These are phyloP conservation scores for Solanum tarijense DNA, from an alignment of 257 asterid species.

Conservation along the genomic window DNA sequence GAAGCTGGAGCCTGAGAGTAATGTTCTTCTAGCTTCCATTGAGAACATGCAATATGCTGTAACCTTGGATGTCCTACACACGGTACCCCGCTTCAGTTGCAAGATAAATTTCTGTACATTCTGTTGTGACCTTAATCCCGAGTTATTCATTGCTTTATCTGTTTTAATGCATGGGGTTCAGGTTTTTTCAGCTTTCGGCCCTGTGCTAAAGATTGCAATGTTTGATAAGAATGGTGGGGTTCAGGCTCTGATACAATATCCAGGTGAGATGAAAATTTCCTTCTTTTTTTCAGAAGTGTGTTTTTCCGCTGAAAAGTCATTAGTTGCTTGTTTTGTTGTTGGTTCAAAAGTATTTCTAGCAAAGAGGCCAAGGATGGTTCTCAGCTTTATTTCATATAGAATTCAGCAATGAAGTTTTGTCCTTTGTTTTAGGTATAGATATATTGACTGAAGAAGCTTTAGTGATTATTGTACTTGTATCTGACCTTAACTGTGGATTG, in stretches of 20 bases:
- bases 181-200: conserved; percentile 80
- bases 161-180: conserved; percentile 5
- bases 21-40: conserved; percentile 92
- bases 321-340: neutral
- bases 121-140: neutral
- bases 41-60: conserved; percentile 98
- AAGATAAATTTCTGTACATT: conserved; percentile 5
- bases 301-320: neutral
- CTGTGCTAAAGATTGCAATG: conserved; percentile 84
- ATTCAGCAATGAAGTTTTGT: neutral
- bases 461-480: neutral
- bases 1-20: conserved; percentile 87
- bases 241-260: conserved; percentile 84
- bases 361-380: neutral
- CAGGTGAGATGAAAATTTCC: conserved; percentile 37
- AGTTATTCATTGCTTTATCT: neutral
- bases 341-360: neutral
- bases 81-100: conserved; percentile 36
- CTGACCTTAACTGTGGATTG: neutral
- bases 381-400: neutral
- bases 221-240: conserved; percentile 85
- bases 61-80: conserved; percentile 79
- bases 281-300: neutral
- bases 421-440: neutral
- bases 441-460: neutral